Base-by-base conservation (phyloP, 768 basidiomycete species). In the Leucosporidium yakuticum region DNA sequence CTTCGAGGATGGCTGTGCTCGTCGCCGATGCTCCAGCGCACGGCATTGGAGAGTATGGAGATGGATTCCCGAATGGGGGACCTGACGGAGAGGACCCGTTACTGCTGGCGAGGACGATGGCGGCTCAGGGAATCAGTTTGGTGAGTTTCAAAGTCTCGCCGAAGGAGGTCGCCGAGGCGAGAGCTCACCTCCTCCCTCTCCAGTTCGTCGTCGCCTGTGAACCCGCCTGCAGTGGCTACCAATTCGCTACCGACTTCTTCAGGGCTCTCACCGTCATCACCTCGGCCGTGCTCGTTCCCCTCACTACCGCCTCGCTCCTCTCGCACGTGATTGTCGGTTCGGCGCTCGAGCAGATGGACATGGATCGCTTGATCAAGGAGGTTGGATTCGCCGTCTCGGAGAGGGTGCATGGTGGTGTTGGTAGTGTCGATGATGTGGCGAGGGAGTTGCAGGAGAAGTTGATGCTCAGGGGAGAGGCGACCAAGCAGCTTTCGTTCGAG, bases 201-300 rank as follows among this genome's bases (percentile, higher is more conserved):
- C 78, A 96, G 92, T 97, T 97, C 81, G 93, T 96, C 78, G 95
- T 98, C n/a, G 95, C 95, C 34, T 98, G 95, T 80, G 95, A 98
- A 79, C 94, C 95, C 65, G 93, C 91, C 8, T 82, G 95, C 68
- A 92, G 90, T 71, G 91, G 91, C 54, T 95, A 95, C 76, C 89
- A 78, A 70, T 77, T 36, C 75, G 57, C 75, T 90, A 89, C 88
- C 65, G 94, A 97, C 79, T 94, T 95, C 79, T 97, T 90, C 81
- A 87, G 88, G 82, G 94, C 92, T 32, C 85, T 98, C 71, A 91
- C 90, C 34, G 84, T 84, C 73, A 92, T 97, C 76, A 95, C 94
- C 7, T 95, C 92, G 21, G 95, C 94, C 20, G 83, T 94, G 62
- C 64, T 97, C 91, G 84, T 98, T 12, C 95, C 95, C 4, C 83